Evolutionary conservation across 495 filamentous ascomycete species (phyloP), one percentile per base, ranked within the genome.

Genomic region (Mycothermus thermophilus): DNA sequence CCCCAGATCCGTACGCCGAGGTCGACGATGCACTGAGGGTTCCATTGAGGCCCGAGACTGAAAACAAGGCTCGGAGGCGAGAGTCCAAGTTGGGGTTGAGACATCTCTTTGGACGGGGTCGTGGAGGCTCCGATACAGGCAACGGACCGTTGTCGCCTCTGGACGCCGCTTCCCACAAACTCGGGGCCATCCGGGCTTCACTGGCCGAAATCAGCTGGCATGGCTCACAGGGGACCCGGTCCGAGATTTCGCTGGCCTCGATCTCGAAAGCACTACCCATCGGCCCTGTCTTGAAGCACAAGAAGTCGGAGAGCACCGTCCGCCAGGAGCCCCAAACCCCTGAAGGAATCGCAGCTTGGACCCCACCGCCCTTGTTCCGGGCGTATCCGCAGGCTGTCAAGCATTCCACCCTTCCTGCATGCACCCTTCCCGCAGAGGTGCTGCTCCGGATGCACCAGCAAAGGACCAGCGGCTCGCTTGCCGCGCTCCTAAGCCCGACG

Each of bases 361-460:
- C 75, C 35, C 77, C 82, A 3, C 85, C 86, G 6, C 81, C 87
- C 3, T 63, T 95, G 5, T 94, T 86, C 57, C 75, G 92, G 48
- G 84, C 83, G n/a, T 93, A 84, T 52, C 79, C 85, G 1, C 88
- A 93, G 54, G 74, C 86, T 7, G 72, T 73, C 34, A 67, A 69
- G 45, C 60, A 67, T 44, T 58, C 64, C 8, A 61, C 60, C 33
- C 57, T 74, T 23, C 64, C 66, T 25, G 67, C 65, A 36, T 69
- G 60, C 23, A 67, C 62, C 28, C 39, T 61, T 15, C 65, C 69
- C 19, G 61, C 64, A 34, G 74, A 74, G 38, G 53, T 59, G 5
- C 74, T 94, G 18, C 49, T 87, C 15, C 77, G 82, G 17, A 52
- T 74, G 42, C 60, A 72, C 46, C 58, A 63, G 28, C 56, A 68